phyloP scores from a whole-genome alignment of 352 stramenopile species.

The Phytophthora foliorum region DNA sequence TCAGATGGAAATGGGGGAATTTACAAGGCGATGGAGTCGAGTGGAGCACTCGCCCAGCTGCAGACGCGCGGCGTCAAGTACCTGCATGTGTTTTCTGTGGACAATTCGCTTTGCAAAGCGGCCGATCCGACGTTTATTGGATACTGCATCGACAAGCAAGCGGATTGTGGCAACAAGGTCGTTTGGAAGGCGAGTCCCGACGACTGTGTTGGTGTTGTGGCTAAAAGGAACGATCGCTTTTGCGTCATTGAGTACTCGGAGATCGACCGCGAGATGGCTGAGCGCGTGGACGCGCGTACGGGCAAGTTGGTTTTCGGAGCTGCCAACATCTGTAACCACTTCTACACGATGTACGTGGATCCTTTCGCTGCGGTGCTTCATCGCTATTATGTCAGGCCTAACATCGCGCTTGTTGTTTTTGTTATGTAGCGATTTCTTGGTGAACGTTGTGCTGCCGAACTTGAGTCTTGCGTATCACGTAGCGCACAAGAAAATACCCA shows the following conservation, averaged over 20 bases:
- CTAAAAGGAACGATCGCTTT: constrained; percentile 75
- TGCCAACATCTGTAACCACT: constrained; percentile 99
- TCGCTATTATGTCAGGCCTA: neutral
- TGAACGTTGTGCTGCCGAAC: constrained; percentile 89
- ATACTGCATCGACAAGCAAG: constrained; percentile 94
- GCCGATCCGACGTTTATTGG: constrained; percentile 97
- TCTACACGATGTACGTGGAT: constrained; percentile 91
- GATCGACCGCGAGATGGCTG: constrained; percentile 82
- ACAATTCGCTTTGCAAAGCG: constrained; percentile 97
- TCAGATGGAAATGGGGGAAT: constrained; percentile 98
- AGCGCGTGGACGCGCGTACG: constrained; percentile 63
- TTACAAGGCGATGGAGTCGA: constrained; percentile 93
- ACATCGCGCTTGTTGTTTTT: constrained; percentile 9
- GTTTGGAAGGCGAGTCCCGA: constrained; percentile 93
- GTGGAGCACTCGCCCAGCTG: constrained; percentile 91
- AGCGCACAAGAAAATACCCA: constrained; percentile 97
- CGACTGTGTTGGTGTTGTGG: constrained; percentile 94
- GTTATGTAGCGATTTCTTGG: constrained; percentile 69
- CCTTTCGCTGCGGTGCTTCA: neutral
- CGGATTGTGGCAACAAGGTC: constrained; percentile 97
- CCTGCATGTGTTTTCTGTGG: constrained; percentile 97
- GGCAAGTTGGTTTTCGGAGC: constrained; percentile 94
- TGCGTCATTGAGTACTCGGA: constrained; percentile 99
- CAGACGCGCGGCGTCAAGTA: constrained; percentile 91
- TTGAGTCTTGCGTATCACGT: constrained; percentile 94